phyloP scores from a whole-genome alignment of 75 land plant species.

The Sequoiadendron giganteum region DNA sequence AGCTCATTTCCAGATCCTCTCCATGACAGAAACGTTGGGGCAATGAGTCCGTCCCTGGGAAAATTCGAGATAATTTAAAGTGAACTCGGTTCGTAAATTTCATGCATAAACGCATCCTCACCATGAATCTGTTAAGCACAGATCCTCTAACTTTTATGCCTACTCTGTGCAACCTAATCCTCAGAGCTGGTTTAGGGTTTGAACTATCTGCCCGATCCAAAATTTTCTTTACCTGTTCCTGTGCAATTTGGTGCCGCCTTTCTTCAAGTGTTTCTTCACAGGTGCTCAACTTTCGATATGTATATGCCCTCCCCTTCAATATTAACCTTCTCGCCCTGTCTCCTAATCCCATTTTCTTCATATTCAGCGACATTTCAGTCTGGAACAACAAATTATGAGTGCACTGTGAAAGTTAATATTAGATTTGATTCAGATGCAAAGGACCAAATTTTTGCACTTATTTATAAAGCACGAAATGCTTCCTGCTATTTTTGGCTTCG shows the following conservation, averaged over 20 bases:
- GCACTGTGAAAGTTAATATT: no score
- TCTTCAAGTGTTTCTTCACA: background rate
- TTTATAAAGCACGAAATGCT: no score
- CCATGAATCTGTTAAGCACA: background rate
- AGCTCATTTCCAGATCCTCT: background rate
- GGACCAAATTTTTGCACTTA: no score
- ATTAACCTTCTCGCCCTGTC: background rate
- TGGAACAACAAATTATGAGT: no score
- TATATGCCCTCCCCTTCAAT: background rate
- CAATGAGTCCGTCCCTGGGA: background rate
- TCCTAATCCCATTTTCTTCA: background rate
- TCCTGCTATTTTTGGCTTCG: no score
- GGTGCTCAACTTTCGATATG: background rate
- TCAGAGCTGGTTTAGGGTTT: background rate
- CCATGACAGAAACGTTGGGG: background rate
- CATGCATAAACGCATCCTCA: background rate
- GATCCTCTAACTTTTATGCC: background rate
- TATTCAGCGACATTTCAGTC: background rate
- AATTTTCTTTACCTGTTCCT: background rate
- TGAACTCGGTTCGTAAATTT: background rate
- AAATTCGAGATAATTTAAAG: background rate
- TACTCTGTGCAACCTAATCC: background rate
- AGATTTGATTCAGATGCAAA: no score
- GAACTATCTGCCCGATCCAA: background rate
- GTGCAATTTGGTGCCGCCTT: background rate